Conservation (phyloP, 257 asterid genomes). For the Phtheirospermum japonicum region DNA sequence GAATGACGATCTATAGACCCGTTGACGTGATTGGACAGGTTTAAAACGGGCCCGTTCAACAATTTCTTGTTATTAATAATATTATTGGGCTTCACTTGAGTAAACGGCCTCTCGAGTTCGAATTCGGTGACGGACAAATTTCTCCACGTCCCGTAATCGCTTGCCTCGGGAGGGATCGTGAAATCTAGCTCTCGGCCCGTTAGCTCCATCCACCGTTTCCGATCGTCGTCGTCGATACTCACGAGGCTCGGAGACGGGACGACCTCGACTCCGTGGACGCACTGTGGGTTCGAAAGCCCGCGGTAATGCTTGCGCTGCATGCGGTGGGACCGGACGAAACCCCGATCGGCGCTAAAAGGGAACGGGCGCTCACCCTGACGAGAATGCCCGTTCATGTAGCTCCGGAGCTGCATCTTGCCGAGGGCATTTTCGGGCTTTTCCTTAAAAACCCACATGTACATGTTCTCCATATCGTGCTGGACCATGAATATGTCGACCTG, state of each 20-base stretch:
- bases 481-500: conserved; percentile 89
- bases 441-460: conserved; percentile 98
- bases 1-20: conserved; percentile 33
- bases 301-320: conserved; percentile 95
- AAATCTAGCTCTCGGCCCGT: conserved; percentile 76
- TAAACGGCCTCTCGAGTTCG: conserved; percentile 64
- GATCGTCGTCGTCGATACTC: conserved; percentile 65
- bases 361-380: conserved; percentile 92
- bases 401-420: conserved; percentile 95
- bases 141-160: conserved; percentile 81
- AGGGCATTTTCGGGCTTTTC: conserved; percentile 85
- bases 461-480: conserved; percentile 96
- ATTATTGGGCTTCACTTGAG: conserved; percentile 40
- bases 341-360: conserved; percentile 80
- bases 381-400: conserved; percentile 95
- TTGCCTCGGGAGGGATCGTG: conserved; percentile 65
- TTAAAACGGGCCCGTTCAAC: conserved; percentile 67
- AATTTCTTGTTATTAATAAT: conserved; percentile 40
- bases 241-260: conserved; percentile 62
- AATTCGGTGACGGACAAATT: conserved; percentile 72
- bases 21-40: conserved; percentile 58
- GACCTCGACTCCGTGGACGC: conserved; percentile 87
- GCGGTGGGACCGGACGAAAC: conserved; percentile 86
- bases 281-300: conserved; percentile 93
- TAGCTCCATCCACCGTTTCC: conserved; percentile 79